Conservation (phyloP, 495 filamentous ascomycete genomes). For the Podospora pseudoanserina region DNA sequence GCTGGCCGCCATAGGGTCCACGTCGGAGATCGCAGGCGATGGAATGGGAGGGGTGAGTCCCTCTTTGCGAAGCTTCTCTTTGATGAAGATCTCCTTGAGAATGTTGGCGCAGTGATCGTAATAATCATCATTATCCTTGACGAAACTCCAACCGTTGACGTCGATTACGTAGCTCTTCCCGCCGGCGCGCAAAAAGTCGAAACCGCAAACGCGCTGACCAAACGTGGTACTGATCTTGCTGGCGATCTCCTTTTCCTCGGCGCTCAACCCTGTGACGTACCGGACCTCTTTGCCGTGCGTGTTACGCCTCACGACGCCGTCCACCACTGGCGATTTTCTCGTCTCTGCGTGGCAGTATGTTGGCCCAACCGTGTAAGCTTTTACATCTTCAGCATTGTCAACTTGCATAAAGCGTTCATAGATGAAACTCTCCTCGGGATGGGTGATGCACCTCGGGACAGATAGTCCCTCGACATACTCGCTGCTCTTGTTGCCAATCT, state of each 20-base stretch:
- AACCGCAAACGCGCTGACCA: slow-evolving; percentile 92
- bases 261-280: slow-evolving; percentile 80
- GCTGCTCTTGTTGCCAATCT: slow-evolving; percentile 96
- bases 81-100: slow-evolving; percentile 78
- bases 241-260: slow-evolving; percentile 81
- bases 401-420: slow-evolving; percentile 97
- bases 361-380: slow-evolving; percentile 95
- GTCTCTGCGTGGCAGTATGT: slow-evolving; percentile 96
- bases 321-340: slow-evolving; percentile 92
- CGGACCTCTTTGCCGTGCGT: slow-evolving; percentile 95
- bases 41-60: slow-evolving; percentile 42
- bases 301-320: slow-evolving; percentile 92
- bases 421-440: slow-evolving; percentile 76
- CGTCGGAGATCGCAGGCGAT: slow-evolving; percentile 44
- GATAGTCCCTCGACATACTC: slow-evolving; percentile 76
- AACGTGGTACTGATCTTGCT: slow-evolving; percentile 87
- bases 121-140: slow-evolving; percentile 98
- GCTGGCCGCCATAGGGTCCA: slow-evolving; percentile 39
- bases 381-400: slow-evolving; percentile 96
- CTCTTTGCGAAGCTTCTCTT: slow-evolving; percentile 57
- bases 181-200: slow-evolving; percentile 84
- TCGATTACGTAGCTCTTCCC: slow-evolving; percentile 97
- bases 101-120: slow-evolving; percentile 89
- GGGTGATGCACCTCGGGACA: slow-evolving; percentile 74
- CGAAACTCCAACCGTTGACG: slow-evolving; percentile 99